These are phyloP conservation scores for Acer negundo DNA, from an alignment of 345 rosid genomes.

Conservation along the genomic window DNA sequence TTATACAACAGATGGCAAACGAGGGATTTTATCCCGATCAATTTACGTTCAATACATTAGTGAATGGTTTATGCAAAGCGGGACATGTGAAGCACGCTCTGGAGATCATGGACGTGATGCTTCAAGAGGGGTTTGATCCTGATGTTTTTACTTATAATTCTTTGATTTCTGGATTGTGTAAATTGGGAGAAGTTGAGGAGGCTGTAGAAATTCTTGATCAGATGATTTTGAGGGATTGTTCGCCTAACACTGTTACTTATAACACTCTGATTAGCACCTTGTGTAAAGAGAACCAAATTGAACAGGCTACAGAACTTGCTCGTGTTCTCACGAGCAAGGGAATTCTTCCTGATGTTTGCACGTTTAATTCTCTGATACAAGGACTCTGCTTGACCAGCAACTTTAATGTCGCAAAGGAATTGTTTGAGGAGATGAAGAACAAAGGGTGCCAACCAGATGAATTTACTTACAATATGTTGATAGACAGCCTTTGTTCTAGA, in stretches of 20 bases:
- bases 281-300: conserved; percentile 81
- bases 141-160: conserved; percentile 80
- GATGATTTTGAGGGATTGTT: conserved; percentile 83
- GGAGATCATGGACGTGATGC: conserved; percentile 88
- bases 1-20: conserved; percentile 61
- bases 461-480: conserved; percentile 79
- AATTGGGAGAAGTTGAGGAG: conserved; percentile 70
- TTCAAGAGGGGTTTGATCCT: conserved; percentile 81
- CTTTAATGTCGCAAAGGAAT: conserved; percentile 58
- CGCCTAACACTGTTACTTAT: conserved; percentile 84
- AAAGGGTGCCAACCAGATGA: conserved; percentile 86
- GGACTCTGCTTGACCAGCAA: conserved; percentile 71
- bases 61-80: conserved; percentile 76
- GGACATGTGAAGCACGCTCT: conserved; percentile 81
- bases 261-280: conserved; percentile 83
- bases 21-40: conserved; percentile 79
- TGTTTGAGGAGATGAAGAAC: conserved; percentile 79
- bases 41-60: conserved; percentile 76
- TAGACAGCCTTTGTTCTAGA: conserved; percentile 68
- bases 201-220: conserved; percentile 74
- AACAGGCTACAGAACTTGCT: conserved; percentile 73
- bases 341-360: conserved; percentile 66
- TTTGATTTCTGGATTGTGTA: conserved; percentile 85
- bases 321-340: conserved; percentile 73
- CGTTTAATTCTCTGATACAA: conserved; percentile 81